Conservation (phyloP, 1,284 basidiomycete genomes). For the Golubevia pallescens region DNA sequence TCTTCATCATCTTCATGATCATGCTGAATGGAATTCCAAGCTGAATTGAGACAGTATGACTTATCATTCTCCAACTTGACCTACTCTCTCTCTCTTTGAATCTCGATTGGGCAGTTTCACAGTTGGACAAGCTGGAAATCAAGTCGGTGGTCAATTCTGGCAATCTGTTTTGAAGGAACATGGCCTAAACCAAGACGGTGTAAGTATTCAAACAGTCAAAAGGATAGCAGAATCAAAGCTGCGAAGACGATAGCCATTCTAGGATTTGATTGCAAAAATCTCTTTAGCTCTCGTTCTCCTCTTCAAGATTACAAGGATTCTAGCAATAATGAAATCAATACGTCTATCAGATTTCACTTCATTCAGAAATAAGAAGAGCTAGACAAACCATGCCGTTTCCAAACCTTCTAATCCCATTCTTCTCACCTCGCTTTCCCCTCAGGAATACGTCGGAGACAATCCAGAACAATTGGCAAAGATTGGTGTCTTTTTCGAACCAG, state of each 20-base stretch:
- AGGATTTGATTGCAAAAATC: too few species aligned
- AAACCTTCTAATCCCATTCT: background rate
- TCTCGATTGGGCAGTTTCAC: constrained; percentile 23
- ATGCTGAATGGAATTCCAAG: too few species aligned
- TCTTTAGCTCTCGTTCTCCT: too few species aligned
- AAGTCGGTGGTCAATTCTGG: constrained; percentile 59
- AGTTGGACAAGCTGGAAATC: constrained; percentile 61
- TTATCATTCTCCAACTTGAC: too few species aligned
- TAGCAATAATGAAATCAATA: too few species aligned
- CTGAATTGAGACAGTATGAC: too few species aligned
- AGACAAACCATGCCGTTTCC: too few species aligned
- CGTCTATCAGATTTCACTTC: too few species aligned
- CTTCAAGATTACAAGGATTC: too few species aligned
- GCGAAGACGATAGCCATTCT: too few species aligned
- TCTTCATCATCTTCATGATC: background rate
- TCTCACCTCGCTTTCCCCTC: constrained; percentile 4
- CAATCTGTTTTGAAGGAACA: constrained; percentile 53
- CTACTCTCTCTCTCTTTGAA: too few species aligned
- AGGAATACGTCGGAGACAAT: constrained; percentile 53
- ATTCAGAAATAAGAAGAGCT: too few species aligned
- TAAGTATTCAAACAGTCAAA: constrained; percentile 17
- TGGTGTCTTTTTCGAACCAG: constrained; percentile 63
- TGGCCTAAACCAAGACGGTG: constrained; percentile 51
- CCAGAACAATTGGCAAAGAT: constrained; percentile 46
- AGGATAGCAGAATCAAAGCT: background rate